These are phyloP conservation scores for Termitomyces sp. DNA, from an alignment of 768 basidiomycete genomes.

Conservation along the genomic window DNA sequence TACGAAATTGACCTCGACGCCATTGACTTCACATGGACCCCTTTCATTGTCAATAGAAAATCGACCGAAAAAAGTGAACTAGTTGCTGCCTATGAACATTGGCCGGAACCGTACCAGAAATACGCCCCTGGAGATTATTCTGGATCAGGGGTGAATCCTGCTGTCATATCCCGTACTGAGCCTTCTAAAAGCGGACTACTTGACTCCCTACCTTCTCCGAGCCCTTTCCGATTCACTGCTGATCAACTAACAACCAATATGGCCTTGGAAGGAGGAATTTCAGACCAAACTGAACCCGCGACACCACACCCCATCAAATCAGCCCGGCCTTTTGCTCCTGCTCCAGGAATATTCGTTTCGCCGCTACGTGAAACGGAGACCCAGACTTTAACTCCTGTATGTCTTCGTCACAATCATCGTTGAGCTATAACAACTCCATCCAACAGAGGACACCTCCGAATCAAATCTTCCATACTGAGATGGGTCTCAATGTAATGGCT, in stretches of 20 bases:
- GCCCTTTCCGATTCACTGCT: constrained; percentile 22
- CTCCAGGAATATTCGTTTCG: constrained; percentile 31
- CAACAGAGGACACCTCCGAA: background rate
- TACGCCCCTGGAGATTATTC: background rate
- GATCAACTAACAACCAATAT: constrained; percentile 5
- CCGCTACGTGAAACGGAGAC: constrained; percentile 19
- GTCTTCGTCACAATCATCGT: background rate
- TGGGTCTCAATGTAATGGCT: background rate
- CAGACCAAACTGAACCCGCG: background rate
- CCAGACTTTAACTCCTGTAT: background rate
- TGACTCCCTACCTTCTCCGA: constrained; percentile 14
- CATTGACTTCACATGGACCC: constrained; percentile 53
- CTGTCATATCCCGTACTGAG: background rate
- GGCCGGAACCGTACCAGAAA: background rate
- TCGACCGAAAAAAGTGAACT: background rate
- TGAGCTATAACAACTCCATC: background rate
- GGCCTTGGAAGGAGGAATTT: background rate
- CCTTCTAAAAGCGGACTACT: background rate
- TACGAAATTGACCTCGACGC: constrained; percentile 32
- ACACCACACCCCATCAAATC: background rate
- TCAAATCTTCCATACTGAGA: background rate
- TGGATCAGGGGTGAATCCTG: background rate
- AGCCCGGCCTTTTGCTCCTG: constrained; percentile 23
- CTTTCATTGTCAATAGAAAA: constrained; percentile 33
- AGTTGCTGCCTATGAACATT: background rate